These are phyloP conservation scores for Kurtzmaniella quercitrusa DNA, from an alignment of 1,139 yeast species.

Conservation along the genomic window DNA sequence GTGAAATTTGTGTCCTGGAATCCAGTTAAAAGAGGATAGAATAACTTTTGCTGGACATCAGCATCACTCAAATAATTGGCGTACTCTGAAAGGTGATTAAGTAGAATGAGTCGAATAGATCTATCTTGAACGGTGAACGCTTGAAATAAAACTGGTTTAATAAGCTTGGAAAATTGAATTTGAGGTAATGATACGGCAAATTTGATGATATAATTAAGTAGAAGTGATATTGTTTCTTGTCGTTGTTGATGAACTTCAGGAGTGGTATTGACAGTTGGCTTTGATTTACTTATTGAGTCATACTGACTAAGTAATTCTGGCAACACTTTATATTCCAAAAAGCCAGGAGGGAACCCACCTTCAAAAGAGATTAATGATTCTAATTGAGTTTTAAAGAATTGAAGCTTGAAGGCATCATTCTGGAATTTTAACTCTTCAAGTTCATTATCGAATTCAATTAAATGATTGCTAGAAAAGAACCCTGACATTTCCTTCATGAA, in stretches of 20 bases:
- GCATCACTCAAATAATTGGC: slow-evolving; percentile 49
- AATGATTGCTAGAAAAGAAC: slow-evolving; percentile 36
- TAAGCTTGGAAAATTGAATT: slow-evolving; percentile 36
- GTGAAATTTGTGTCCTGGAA: slow-evolving; percentile 80
- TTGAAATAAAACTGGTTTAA: slow-evolving; percentile 63
- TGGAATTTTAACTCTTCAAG: slow-evolving; percentile 52
- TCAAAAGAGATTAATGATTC: slow-evolving; percentile 20
- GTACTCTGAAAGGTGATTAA: slow-evolving; percentile 59
- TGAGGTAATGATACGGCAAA: slow-evolving; percentile 36
- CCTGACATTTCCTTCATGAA: slow-evolving; percentile 43
- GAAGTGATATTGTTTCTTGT: slow-evolving; percentile 37
- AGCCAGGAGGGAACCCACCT: slow-evolving; percentile 50
- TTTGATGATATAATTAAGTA: slow-evolving; percentile 45
- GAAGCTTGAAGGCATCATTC: slow-evolving; percentile 46
- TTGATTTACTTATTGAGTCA: slow-evolving; percentile 20
- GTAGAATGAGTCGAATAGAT: slow-evolving; percentile 64
- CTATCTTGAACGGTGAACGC: slow-evolving; percentile 70
- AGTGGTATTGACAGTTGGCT: slow-evolving; percentile 20
- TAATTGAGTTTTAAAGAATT: slow-evolving; percentile 46
- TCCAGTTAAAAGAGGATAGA: slow-evolving; percentile 67
- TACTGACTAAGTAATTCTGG: slow-evolving; percentile 56
- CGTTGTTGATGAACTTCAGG: slow-evolving; percentile 27
- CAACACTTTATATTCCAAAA: slow-evolving; percentile 57
- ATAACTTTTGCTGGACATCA: slow-evolving; percentile 68
- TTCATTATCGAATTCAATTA: slow-evolving; percentile 46